A percentile compares a stretch with the other conserved stretches of the same genome.
Conservation (phyloP, 164 flowering plant genomes). For the Akebia trifoliata region DNA sequence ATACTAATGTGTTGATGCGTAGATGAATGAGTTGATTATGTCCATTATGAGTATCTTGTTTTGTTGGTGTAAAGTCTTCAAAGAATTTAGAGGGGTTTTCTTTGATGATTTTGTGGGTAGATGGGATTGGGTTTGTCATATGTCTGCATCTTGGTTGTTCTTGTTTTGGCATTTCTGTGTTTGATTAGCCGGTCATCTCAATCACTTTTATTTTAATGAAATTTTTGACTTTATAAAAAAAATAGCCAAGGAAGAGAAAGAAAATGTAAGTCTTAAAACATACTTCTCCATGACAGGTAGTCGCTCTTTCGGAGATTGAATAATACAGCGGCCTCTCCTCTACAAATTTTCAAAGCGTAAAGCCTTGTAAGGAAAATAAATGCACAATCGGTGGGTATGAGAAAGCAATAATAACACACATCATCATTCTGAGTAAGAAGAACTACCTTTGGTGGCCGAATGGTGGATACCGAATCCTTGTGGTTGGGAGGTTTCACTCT, state of each 20-base stretch:
- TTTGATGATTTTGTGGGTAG: too few relatives aligned
- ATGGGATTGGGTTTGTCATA: too few relatives aligned
- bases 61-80: too few relatives aligned
- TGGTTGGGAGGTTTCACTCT: conserved; percentile 25
- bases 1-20: too few relatives aligned
- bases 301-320: conserved; percentile 12
- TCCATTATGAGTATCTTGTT: too few relatives aligned
- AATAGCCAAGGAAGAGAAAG: not conserved
- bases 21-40: too few relatives aligned
- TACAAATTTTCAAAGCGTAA: conserved; percentile 18
- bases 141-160: too few relatives aligned
- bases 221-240: too few relatives aligned
- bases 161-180: too few relatives aligned
- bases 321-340: conserved; percentile 22
- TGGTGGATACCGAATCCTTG: conserved; percentile 16
- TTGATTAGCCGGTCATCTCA: too few relatives aligned
- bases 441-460: conserved; percentile 35
- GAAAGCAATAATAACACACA: conserved; percentile 1
- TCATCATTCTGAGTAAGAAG: not conserved
- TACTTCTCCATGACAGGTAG: conserved; percentile 26
- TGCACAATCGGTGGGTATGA: not conserved
- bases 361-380: not conserved
- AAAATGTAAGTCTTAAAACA: conserved; percentile 11
- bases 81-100: too few relatives aligned
- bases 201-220: too few relatives aligned